Conservation (phyloP, 2,329 filamentous ascomycete genomes). For the Zopfia rhizophila region DNA sequence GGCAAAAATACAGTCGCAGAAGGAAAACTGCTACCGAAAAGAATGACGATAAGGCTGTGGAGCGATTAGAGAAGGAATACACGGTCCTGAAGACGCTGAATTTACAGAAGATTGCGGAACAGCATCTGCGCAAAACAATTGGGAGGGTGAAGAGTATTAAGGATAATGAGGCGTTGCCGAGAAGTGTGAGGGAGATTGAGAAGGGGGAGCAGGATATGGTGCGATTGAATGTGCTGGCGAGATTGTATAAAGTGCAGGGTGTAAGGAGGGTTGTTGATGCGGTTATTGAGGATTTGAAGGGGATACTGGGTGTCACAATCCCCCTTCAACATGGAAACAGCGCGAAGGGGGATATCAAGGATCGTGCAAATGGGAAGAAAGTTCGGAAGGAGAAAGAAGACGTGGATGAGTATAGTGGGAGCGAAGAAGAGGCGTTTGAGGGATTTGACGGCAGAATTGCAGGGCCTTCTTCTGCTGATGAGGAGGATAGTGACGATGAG, state of each 20-base stretch:
- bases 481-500: conserved; percentile 43
- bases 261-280: conserved; percentile 65
- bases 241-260: conserved; percentile 69
- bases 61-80: conserved; percentile 72
- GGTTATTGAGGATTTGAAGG: conserved; percentile 55
- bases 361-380: conserved; percentile 16
- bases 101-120: conserved; percentile 59
- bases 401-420: conserved; percentile 41
- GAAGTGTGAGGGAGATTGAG: conserved; percentile 48
- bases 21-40: conserved; percentile 64
- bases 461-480: conserved; percentile 48
- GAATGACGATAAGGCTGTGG: conserved; percentile 59
- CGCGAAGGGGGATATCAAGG: conserved; percentile 14
- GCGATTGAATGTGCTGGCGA: conserved; percentile 66
- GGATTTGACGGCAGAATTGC: conserved; percentile 54
- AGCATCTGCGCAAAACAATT: conserved; percentile 67
- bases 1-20: conserved; percentile 76
- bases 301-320: conserved; percentile 45
- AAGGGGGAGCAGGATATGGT: conserved; percentile 56
- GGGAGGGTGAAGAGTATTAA: conserved; percentile 67
- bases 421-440: conserved; percentile 43
- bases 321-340: no score
- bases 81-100: conserved; percentile 68
- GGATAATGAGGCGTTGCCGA: conserved; percentile 60
- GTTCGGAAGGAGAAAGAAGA: conserved; percentile 21